Percentiles rank a stretch among this genome's conserved stretches.
phyloP scores from a whole-genome alignment of 257 asterid species.

The Solanum habrochaites region DNA sequence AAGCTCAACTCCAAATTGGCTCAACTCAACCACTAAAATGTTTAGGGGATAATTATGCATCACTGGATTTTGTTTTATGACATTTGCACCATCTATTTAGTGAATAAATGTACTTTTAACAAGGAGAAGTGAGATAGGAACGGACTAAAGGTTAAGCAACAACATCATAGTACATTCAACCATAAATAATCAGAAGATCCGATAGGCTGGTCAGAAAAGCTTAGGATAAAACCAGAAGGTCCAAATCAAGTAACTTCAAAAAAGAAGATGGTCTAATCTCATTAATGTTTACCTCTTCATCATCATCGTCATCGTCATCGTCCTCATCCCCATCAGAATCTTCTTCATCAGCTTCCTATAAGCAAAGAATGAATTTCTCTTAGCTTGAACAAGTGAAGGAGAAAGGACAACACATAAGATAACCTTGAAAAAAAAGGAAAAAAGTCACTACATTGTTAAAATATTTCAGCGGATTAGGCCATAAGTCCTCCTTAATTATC shows the following conservation, averaged over 20 bases:
- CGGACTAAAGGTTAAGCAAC: not conserved
- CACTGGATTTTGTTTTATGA: not conserved
- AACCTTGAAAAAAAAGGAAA: not conserved
- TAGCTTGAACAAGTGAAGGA: not conserved
- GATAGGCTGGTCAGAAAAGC: not conserved
- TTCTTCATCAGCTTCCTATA: slow-evolving; percentile 37
- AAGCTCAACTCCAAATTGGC: not conserved
- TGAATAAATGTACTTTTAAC: not conserved
- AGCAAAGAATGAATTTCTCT: not conserved
- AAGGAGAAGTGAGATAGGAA: not conserved
- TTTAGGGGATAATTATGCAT: not conserved
- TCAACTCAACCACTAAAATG: not conserved
- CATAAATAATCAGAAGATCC: not conserved
- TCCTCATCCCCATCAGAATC: slow-evolving; percentile 8
- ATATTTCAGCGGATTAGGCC: slow-evolving; percentile 46
- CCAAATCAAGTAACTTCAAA: not conserved
- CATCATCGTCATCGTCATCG: not conserved
- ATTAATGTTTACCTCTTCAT: slow-evolving; percentile 19
- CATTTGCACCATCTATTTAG: not conserved
- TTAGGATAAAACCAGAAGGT: not conserved
- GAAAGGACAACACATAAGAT: not conserved
- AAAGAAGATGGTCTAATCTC: not conserved
- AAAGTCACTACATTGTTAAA: slow-evolving; percentile 28
- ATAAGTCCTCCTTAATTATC: slow-evolving; percentile 42
- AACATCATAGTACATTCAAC: not conserved